Evolutionary conservation across 768 basidiomycete species (phyloP).

Genomic region (Hericium rajendrae): DNA sequence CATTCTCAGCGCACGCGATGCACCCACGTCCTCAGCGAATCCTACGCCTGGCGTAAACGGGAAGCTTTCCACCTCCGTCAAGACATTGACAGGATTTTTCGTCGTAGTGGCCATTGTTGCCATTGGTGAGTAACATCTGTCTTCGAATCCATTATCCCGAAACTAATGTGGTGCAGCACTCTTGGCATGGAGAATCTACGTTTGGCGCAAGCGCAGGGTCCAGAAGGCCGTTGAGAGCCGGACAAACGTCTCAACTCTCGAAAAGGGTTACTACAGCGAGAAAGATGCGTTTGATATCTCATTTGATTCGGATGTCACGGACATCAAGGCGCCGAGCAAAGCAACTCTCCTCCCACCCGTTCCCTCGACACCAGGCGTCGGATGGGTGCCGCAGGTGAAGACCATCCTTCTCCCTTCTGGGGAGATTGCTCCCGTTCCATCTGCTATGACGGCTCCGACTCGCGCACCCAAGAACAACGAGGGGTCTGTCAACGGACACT

Average conservation of each 20-base stretch:
- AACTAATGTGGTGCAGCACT: constrained; percentile 5
- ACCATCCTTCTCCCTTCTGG: constrained; percentile 5
- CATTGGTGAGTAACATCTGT: constrained; percentile 12
- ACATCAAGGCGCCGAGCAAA: background rate
- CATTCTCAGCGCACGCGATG: background rate
- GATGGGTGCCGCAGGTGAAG: constrained; percentile 13
- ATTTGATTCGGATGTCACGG: background rate
- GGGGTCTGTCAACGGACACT: background rate
- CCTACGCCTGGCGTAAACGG: background rate
- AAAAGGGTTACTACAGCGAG: background rate
- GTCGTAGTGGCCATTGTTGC: constrained; percentile 20
- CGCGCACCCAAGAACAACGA: constrained; percentile 3
- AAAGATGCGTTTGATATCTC: background rate
- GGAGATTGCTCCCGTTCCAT: background rate
- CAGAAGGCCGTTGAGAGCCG: background rate
- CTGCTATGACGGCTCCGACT: constrained; percentile 23
- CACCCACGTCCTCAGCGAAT: background rate
- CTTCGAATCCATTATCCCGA: background rate
- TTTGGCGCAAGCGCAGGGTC: constrained; percentile 4
- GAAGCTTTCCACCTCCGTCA: constrained; percentile 15
- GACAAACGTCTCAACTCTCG: background rate
- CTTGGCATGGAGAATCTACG: constrained; percentile 12
- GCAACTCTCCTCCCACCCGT: background rate
- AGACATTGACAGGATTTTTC: constrained; percentile 17
- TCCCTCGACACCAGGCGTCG: background rate